These are phyloP conservation scores for Colletotrichum sp. DNA, from an alignment of 2,329 filamentous ascomycete species.

Conservation along the genomic window DNA sequence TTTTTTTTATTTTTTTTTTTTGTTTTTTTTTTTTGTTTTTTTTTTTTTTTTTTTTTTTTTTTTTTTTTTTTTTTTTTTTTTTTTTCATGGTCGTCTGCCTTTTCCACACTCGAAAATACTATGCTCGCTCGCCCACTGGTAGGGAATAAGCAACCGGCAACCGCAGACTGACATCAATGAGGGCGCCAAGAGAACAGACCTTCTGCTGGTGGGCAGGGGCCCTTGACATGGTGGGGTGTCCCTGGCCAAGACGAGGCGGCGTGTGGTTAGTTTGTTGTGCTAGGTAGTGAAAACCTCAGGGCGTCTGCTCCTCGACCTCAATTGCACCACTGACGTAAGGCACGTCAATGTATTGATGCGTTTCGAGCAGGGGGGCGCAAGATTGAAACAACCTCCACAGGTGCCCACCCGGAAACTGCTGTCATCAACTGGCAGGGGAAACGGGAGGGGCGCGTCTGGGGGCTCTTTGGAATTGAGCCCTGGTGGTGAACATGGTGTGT, in stretches of 20 bases:
- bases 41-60: no score
- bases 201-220: slow-evolving; percentile 1
- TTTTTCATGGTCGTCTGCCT: not conserved
- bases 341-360: slow-evolving; percentile 17
- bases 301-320: not conserved
- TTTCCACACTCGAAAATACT: not conserved
- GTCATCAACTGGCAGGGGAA: slow-evolving; percentile 17
- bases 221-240: not conserved
- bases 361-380: slow-evolving; percentile 21
- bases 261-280: not conserved
- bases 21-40: no score
- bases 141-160: slow-evolving; percentile 19
- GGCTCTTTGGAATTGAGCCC: not conserved
- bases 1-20: no score
- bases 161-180: slow-evolving; percentile 13
- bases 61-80: not conserved
- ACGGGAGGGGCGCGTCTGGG: not conserved
- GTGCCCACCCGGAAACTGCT: slow-evolving; percentile 8
- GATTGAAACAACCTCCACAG: slow-evolving; percentile 23
- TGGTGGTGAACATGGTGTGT: not conserved
- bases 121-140: not conserved
- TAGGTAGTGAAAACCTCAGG: not conserved
- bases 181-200: slow-evolving; percentile 4
- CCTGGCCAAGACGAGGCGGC: not conserved
- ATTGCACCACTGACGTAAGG: slow-evolving; percentile 22